These are phyloP conservation scores for Pythium guiyangense DNA, from an alignment of 352 stramenopile species.

Conservation along the genomic window DNA sequence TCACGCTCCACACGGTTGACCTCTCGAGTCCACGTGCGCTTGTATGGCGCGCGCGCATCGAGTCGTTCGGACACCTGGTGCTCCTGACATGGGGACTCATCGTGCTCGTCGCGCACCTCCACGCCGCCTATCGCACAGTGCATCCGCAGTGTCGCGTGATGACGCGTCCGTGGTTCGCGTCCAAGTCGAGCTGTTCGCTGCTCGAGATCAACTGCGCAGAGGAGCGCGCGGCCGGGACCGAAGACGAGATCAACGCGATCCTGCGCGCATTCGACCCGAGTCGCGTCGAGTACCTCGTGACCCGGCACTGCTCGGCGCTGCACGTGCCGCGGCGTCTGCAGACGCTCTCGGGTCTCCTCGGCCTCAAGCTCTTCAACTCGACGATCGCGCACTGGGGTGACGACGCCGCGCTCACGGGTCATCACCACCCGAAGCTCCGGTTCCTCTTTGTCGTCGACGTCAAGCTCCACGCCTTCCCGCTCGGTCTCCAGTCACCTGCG, in stretches of 20 bases:
- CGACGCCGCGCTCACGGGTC: conserved; percentile 5
- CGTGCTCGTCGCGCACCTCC: conserved; percentile 14
- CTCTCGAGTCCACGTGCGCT: too few relatives aligned
- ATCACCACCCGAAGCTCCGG: conserved; percentile 7
- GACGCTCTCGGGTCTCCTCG: conserved; percentile 13
- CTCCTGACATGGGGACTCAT: conserved; percentile 18
- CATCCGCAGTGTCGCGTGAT: conserved; percentile 17
- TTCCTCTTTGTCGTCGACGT: conserved; percentile 13
- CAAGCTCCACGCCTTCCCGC: conserved; percentile 11
- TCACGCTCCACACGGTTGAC: too few relatives aligned
- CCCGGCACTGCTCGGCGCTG: conserved; percentile 21
- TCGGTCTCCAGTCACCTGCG: conserved; percentile 4
- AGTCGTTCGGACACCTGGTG: conserved; percentile 13
- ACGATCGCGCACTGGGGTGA: conserved; percentile 19
- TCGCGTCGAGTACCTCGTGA: conserved; percentile 18
- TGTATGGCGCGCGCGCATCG: not conserved
- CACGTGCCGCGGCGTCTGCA: conserved; percentile 14
- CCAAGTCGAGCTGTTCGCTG: conserved; percentile 17
- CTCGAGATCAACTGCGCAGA: conserved; percentile 23
- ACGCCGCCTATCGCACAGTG: conserved; percentile 5
- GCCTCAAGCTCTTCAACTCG: conserved; percentile 28
- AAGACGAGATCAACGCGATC: conserved; percentile 12
- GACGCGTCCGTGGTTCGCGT: conserved; percentile 21
- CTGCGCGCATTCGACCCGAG: conserved; percentile 12
- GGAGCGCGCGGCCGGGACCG: conserved; percentile 6